Conservation (phyloP, 1,284 basidiomycete genomes). For the Heterobasidion annosum region DNA sequence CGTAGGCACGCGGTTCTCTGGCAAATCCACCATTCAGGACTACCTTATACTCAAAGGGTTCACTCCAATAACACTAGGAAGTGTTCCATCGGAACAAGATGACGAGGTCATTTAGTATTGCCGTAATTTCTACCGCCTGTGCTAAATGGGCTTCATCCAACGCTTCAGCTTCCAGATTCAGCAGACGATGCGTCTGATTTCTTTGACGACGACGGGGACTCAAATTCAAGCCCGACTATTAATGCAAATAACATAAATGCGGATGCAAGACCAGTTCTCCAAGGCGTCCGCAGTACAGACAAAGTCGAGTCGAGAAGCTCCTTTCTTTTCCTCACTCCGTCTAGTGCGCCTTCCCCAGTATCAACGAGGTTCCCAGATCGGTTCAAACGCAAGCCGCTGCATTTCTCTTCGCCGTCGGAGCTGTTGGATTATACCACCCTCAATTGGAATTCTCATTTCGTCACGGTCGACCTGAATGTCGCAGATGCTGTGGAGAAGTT, state of each 20-base stretch:
- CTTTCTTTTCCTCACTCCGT: slow-evolving; percentile 8
- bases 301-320: slow-evolving; percentile 4
- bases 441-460: slow-evolving; percentile 77
- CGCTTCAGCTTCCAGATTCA: not conserved
- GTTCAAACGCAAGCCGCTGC: slow-evolving; percentile 13
- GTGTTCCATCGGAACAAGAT: not conserved
- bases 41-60: slow-evolving; percentile 58
- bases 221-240: not conserved
- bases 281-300: not conserved
- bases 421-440: slow-evolving; percentile 76
- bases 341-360: slow-evolving; percentile 4
- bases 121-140: not conserved
- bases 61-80: slow-evolving; percentile 27
- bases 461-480: slow-evolving; percentile 69
- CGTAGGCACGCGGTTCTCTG: slow-evolving; percentile 76
- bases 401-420: slow-evolving; percentile 43
- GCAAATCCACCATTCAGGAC: slow-evolving; percentile 70
- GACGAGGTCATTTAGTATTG: not conserved
- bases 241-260: not conserved
- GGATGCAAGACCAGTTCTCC: not conserved
- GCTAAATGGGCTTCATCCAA: not conserved
- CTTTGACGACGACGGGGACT: not conserved
- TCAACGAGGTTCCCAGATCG: not conserved
- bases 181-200: not conserved
- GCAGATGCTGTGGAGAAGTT: slow-evolving; percentile 62